Percentiles rank a stretch among this genome's conserved stretches.
These are phyloP conservation scores for Orbilia oligospora DNA, from an alignment of 2,329 filamentous ascomycete species.

Conservation along the genomic window DNA sequence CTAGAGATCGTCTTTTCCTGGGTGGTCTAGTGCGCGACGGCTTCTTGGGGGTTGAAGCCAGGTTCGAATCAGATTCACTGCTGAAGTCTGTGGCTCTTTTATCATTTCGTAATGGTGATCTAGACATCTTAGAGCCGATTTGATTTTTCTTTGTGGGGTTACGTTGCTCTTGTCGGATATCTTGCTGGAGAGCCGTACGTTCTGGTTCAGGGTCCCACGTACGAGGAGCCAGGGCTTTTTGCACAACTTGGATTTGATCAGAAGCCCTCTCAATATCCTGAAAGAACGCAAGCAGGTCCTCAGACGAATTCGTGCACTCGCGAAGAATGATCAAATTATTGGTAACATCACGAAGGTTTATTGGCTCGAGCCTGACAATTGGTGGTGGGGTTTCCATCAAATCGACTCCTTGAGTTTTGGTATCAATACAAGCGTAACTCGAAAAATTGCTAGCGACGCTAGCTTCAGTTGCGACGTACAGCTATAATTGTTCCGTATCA, in stretches of 20 bases:
- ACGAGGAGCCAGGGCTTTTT: neutral
- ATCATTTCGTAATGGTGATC: neutral
- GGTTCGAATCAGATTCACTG: neutral
- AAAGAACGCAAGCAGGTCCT: constrained; percentile 31
- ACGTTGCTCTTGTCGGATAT: neutral
- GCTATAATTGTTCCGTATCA: neutral
- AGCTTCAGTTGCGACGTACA: neutral
- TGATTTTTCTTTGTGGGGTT: neutral
- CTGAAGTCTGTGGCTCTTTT: neutral
- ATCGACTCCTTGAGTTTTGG: neutral
- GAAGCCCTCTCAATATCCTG: neutral
- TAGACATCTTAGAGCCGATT: no score
- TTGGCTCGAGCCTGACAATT: neutral
- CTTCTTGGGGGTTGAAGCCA: neutral
- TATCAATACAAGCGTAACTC: neutral
- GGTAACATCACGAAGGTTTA: constrained; percentile 25
- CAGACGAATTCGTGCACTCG: constrained; percentile 3
- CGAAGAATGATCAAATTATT: constrained; percentile 26
- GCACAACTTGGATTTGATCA: neutral
- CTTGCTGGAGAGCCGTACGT: neutral
- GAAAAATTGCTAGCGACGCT: neutral
- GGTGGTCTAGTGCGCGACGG: neutral
- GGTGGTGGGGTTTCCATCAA: constrained; percentile 20
- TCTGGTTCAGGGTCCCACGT: neutral
- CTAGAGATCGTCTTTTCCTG: constrained; percentile 1